Evolutionary conservation across 2,329 filamentous ascomycete species (phyloP), one percentile per base, ranked within the genome.

Genomic region (Chaetomium sp.): DNA sequence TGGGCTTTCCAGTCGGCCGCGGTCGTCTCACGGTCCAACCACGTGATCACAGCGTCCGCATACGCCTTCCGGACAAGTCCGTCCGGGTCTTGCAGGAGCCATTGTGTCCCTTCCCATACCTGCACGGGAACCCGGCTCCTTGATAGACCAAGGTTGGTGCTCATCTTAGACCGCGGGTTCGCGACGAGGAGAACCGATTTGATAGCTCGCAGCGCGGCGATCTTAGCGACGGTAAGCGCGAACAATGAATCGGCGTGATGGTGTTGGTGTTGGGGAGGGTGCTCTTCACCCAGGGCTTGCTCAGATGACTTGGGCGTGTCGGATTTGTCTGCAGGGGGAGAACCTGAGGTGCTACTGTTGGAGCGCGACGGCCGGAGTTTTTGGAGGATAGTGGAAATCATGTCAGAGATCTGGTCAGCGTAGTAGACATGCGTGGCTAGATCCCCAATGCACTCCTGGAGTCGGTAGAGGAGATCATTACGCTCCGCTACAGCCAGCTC

Each of bases 371-470:
- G 89, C 70, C 88, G 94, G 35, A 97, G 77, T 19, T 90, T 86
- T 35, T 81, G 74, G 12, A 97, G 74, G 45, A 97, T 86, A 0
- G 89, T 84, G 19, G 85, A 81, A 51, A 96, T 84, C 90, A 97
- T 96, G 70, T 99, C 94, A 1, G 88, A 85, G 54, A 97, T 89
- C 70, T 99, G 94, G 64, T 97, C 92, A 1, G 89, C 89, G 69
- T 99, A 99, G 74, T 99, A 99, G 36, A 96, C 86, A 67, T 99
- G 94, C 0, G 89, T 96, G 2, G 91, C 91, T 34, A 99, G 76
- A 68, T 91, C 84, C n/a, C 90, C 90, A 59, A 96, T 91, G 71
- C 89, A 95, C 62, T 82, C 79, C 68, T 94, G 86, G 12, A 97
- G 79, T 36, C 85, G 81, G 37, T 76, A 71, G 34, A 96, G 74